Conservation (phyloP, 768 basidiomycete species). For the Cubamyces sp. region DNA sequence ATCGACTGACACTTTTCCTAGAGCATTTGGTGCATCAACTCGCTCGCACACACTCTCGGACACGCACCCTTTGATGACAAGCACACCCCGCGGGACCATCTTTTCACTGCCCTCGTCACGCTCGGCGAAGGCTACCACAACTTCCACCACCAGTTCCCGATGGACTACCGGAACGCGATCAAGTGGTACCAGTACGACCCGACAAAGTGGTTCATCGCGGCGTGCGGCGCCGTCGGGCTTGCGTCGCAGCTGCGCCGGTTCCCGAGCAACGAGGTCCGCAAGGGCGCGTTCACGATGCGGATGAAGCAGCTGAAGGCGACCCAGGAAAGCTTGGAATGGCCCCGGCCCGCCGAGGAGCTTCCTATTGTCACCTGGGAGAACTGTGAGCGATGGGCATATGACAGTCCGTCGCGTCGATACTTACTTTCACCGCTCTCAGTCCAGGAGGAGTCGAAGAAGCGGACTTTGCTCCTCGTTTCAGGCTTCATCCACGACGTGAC, state of each 20-base stretch:
- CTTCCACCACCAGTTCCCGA: conserved; percentile 97
- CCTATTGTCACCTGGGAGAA: conserved; percentile 87
- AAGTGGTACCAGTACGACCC: conserved; percentile 94
- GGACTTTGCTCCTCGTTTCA: conserved; percentile 83
- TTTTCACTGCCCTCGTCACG: conserved; percentile 87
- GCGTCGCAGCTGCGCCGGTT: conserved; percentile 66
- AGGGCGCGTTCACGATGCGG: conserved; percentile 94
- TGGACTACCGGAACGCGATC: conserved; percentile 97
- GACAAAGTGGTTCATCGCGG: conserved; percentile 90
- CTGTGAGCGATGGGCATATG: conserved; percentile 50
- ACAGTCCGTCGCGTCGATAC: background rate
- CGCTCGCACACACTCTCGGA: conserved; percentile 95
- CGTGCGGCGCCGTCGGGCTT: conserved; percentile 58
- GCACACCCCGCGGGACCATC: conserved; percentile 88
- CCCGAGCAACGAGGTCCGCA: conserved; percentile 74
- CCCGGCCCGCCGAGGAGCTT: conserved; percentile 71
- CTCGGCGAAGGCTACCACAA: conserved; percentile 98
- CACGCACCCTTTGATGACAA: conserved; percentile 94
- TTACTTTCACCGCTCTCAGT: conserved; percentile 43
- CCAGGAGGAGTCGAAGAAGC: conserved; percentile 76
- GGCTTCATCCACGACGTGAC: conserved; percentile 94
- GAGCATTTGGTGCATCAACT: conserved; percentile 98
- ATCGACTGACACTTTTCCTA: conserved; percentile 33
- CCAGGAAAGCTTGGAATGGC: conserved; percentile 81
- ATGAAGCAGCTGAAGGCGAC: conserved; percentile 82